Base-by-base conservation (phyloP, 2,329 filamentous ascomycete genomes). In the Hortaea sp. region DNA sequence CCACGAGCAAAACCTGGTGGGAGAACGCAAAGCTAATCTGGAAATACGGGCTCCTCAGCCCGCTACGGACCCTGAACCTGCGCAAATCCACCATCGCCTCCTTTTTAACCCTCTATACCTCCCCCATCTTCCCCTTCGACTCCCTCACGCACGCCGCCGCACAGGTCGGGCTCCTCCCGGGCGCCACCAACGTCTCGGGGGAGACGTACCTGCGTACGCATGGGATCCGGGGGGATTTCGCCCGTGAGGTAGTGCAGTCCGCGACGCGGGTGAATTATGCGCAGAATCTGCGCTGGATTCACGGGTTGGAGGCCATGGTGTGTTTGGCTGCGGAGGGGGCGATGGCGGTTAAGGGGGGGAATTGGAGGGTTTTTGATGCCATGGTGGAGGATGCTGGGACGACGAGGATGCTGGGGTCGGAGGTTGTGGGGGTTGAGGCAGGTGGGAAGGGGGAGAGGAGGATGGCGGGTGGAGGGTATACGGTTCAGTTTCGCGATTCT, bases 191-290 rank as follows among this genome's bases (percentile, higher is more conserved):
- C 0, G 65, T 81, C 6, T 88, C 88, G 0, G 92, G 89, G 5
- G 73, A 81, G 49, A 78, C 88, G 58, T 85, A 82, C 53, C 69
- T 97, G 9, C 71, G 71, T 28, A 68, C 76, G 35, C 85, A 88
- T 56, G 77, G 77, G 58, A 80, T 95, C 46, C 72, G 76, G 27
- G 69, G 73, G 0, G 62, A 70, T 0, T 97, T 94, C 62, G 73
- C 82, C 0, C 77, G 78, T 10, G 87, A 98, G 43, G 79, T 98
- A 41, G 79, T 97, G 28, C 90, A 97, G 66, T 87, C 90, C 1
- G 85, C 82, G 47, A 95, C 92, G 1, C 77, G 92, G 13, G 90
- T 95, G 52, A 97, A 97, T 65, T 98, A 95, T 66, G 92, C 85
- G 1, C 87, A 89, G 42, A 95, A 97, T 56, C 66, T 97, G 9